Conservation (phyloP, 1,284 basidiomycete species). For the Rhizopogon hawkerae region DNA sequence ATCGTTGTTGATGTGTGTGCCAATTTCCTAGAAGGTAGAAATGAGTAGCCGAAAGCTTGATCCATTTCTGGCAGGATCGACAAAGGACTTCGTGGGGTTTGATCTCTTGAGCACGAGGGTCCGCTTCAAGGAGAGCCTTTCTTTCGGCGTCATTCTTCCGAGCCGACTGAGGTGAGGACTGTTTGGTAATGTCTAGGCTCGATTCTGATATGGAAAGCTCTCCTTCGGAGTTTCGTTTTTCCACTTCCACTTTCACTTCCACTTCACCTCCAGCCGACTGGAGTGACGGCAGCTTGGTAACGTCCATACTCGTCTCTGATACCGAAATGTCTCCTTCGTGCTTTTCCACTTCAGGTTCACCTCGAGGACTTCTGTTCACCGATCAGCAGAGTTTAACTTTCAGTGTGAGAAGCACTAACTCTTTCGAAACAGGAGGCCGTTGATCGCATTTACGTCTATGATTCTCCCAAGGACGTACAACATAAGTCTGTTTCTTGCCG, state of each 20-base stretch:
- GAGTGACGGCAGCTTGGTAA: not conserved
- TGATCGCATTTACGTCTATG: constrained; percentile 47
- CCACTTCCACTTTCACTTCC: not conserved
- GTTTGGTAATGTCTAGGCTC: not conserved
- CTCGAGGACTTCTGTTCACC: not conserved
- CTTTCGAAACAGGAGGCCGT: constrained; percentile 23
- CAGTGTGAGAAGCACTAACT: constrained; percentile 5
- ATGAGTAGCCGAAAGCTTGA: constrained; percentile 36
- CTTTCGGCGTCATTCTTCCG: constrained; percentile 37
- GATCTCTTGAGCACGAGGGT: constrained; percentile 41
- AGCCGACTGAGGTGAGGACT: constrained; percentile 5
- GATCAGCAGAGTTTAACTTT: not conserved
- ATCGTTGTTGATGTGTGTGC: constrained; percentile 41
- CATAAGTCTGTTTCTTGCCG: constrained; percentile 43
- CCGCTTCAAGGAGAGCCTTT: constrained; percentile 42
- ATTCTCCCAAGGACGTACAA: constrained; percentile 49
- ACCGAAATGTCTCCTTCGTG: not conserved
- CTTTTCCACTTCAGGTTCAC: not conserved
- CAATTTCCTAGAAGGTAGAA: constrained; percentile 44
- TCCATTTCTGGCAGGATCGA: constrained; percentile 51
- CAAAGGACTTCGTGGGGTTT: constrained; percentile 47
- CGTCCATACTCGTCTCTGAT: not conserved
- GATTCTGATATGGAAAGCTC: not conserved
- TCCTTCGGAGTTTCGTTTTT: not conserved
- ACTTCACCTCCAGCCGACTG: constrained; percentile 1